phyloP scores from a whole-genome alignment of 2,329 filamentous ascomycete species.

The Arthroderma sp. region DNA sequence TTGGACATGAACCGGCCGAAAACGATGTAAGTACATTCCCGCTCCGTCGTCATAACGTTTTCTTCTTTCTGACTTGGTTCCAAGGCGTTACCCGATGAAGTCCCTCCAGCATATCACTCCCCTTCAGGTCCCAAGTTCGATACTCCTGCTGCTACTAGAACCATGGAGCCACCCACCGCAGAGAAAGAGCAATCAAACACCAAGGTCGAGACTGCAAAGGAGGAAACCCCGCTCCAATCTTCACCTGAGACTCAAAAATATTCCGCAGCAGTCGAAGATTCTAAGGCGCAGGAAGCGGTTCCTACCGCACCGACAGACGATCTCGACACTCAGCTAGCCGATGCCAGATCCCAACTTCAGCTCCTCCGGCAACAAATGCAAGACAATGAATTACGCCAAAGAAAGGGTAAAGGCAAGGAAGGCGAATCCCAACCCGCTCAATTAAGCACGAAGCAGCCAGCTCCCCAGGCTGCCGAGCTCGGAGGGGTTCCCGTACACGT shows the following conservation, averaged over 20 bases:
- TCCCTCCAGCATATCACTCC: constrained; percentile 43
- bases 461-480: constrained; percentile 45
- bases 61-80: background rate
- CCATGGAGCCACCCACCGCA: constrained; percentile 27
- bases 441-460: constrained; percentile 34
- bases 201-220: constrained; percentile 14
- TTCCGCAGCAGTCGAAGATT: constrained; percentile 10
- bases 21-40: constrained; percentile 2
- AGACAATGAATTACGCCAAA: constrained; percentile 63
- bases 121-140: constrained; percentile 35
- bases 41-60: constrained; percentile 10
- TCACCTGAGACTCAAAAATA: background rate
- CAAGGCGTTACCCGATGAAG: constrained; percentile 24
- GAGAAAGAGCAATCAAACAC: constrained; percentile 23
- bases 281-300: background rate
- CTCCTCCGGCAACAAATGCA: constrained; percentile 50
- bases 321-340: constrained; percentile 57
- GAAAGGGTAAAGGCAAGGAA: constrained; percentile 51
- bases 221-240: constrained; percentile 3
- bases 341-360: constrained; percentile 61
- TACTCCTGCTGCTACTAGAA: constrained; percentile 32
- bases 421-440: constrained; percentile 32
- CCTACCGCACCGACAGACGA: constrained; percentile 43
- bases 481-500: constrained; percentile 72
- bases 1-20: constrained; percentile 11